Evolutionary conservation across 164 flowering plant genomes (phyloP), one percentile per base, ranked within the genome.

Genomic region (Warburgia ugandensis): DNA sequence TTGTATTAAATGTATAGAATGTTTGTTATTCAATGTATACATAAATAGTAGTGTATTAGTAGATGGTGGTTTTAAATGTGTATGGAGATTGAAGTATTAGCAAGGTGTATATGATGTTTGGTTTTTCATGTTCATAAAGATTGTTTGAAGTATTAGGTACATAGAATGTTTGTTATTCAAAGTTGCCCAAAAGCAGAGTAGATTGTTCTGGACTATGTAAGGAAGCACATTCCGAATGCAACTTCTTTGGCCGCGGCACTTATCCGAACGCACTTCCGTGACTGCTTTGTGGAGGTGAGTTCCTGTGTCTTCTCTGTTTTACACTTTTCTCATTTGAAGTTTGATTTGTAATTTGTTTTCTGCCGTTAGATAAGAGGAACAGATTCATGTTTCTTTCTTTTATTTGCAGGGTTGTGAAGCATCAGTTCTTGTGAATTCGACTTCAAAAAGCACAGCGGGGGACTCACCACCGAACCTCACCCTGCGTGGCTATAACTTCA

Each of bases 241-340:
- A 94, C 92, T 0, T 40, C 76, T 9, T 42, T 85, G 57, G 89
- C 92, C 0, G 86, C 94, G 0, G 27, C 79, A 4, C 35, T 88
- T 2, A 47, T 88, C 1, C 66, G 97, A 69, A 81, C 83, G 89
- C 79, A 81, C 48, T 88, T 85, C 56, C 97, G 85, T 68, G 97
- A 88, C 55, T 88, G 97, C 65, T 88, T 88, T 61, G 97, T 88
- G 20, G 69, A 89, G 79, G 94, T 88, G 3, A 30, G 77, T 62
- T 29, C 43, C 6, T 16, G 31, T 25, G 14, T 32, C 2, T 20
- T 14, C 30, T 50, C 25, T 32, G 21, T 29, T 28, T 22, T 20
- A 2, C 44, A 22, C 45, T 33, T 11, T 12, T 13, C 10, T 9
- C 3, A 20, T 14, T 40, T 4, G 8, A 11, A 4, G 22, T 52